phyloP scores from a whole-genome alignment of 106 monocot genomes.

The Narthecium ossifragum region DNA sequence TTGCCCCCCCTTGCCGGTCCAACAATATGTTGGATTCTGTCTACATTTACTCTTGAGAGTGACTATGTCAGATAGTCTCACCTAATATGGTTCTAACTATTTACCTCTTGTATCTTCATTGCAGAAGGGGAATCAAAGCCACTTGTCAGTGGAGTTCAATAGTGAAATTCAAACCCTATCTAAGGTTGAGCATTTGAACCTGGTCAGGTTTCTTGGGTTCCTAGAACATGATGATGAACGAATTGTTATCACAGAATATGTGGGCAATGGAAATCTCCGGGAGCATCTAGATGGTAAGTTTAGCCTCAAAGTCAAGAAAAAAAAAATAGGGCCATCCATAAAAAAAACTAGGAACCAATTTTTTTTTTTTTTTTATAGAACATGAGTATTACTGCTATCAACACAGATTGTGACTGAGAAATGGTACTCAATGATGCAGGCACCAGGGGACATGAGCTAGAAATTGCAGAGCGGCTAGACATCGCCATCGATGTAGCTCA shows the following conservation, averaged over 20 bases:
- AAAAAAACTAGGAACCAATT: too few relatives aligned
- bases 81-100: neutral
- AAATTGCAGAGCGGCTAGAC: constrained; percentile 40
- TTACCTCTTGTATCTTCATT: neutral
- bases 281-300: constrained; percentile 53
- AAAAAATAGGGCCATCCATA: too few relatives aligned
- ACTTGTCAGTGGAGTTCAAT: constrained; percentile 40
- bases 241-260: constrained; percentile 41
- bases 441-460: constrained; percentile 25
- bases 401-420: too few relatives aligned
- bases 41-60: too few relatives aligned
- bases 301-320: too few relatives aligned
- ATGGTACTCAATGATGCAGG: constrained; percentile 29
- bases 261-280: constrained; percentile 53
- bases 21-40: too few relatives aligned
- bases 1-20: too few relatives aligned
- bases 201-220: constrained; percentile 49
- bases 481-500: constrained; percentile 64
- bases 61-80: too few relatives aligned
- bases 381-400: neutral
- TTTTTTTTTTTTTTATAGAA: too few relatives aligned
- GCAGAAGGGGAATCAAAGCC: constrained; percentile 32
- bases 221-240: constrained; percentile 40
- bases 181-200: constrained; percentile 52
- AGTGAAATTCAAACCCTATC: constrained; percentile 48